Percentiles rank a stretch among this genome's conserved stretches.
Evolutionary conservation across 2,329 filamentous ascomycete species (phyloP).

Genomic region (Endothia cerciana): DNA sequence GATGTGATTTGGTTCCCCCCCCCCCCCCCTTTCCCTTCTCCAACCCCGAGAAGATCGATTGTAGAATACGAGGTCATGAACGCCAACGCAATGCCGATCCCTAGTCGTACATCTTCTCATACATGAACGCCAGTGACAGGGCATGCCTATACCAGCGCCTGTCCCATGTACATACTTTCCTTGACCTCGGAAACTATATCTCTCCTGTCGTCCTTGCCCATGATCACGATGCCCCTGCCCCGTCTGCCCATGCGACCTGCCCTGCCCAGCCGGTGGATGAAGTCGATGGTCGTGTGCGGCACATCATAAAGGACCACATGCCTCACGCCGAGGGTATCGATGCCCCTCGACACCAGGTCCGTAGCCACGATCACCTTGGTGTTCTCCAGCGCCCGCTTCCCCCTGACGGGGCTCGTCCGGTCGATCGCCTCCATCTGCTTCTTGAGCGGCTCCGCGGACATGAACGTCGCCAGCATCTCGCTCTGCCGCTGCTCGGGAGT

Average conservation of each 20-base stretch:
- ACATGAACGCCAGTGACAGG: neutral
- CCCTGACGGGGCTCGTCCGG: slow-evolving; percentile 37
- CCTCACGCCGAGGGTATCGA: slow-evolving; percentile 88
- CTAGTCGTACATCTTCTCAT: neutral
- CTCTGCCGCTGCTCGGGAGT: slow-evolving; percentile 76
- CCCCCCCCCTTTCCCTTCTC: no score
- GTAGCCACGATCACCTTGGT: slow-evolving; percentile 94
- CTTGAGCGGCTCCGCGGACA: slow-evolving; percentile 48
- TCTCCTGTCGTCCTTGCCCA: slow-evolving; percentile 85
- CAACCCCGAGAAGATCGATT: neutral
- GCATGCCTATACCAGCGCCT: slow-evolving; percentile 67
- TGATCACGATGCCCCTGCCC: slow-evolving; percentile 86
- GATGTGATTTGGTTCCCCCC: neutral
- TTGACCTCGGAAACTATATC: slow-evolving; percentile 92
- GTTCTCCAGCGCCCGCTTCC: slow-evolving; percentile 64
- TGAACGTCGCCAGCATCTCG: slow-evolving; percentile 79
- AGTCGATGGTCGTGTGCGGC: slow-evolving; percentile 97
- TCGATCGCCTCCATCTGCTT: slow-evolving; percentile 37
- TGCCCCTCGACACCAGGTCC: slow-evolving; percentile 87
- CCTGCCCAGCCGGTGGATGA: slow-evolving; percentile 92
- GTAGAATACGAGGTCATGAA: neutral
- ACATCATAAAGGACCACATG: slow-evolving; percentile 96
- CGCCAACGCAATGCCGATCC: slow-evolving; percentile 1
- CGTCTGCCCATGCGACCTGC: slow-evolving; percentile 91
- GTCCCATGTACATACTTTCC: slow-evolving; percentile 83